Evolutionary conservation across 495 filamentous ascomycete genomes (phyloP), one percentile per base, ranked within the genome.

Genomic region (Daldinia bambusicola): DNA sequence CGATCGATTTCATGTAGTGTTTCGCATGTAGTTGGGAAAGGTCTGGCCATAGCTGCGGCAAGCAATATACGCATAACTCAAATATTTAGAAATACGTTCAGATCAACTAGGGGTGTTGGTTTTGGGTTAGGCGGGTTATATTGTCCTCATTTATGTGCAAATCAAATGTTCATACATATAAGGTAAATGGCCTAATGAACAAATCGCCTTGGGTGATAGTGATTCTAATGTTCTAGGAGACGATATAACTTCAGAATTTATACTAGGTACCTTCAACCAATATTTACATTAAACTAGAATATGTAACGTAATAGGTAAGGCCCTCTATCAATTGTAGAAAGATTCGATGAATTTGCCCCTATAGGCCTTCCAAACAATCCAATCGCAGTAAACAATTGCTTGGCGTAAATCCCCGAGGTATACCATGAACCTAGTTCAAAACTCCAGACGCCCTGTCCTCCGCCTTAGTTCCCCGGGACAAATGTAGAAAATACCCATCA

Each of bases 381-480:
- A n/a, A 20, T 48, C 0, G 3, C 43, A 22, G 43, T 20, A 9
- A 12, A 9, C 8, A 20, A 12, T 7, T 12, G 16, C 18, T 12
- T 4, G 9, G 43, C 12, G 22, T 48, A 48, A 52, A 16, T 53
- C 30, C 18, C 37, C 56, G 9, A 48, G 36, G 18, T 55, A 40
- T 50, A 57, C 40, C 52, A 18, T 30, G 6, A 12, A 50, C 32
- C 18, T 12, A 52, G 22, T 31, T 32, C 66, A 41, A 43, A 32
- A 69, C 59, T 31, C 66, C 59, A 16, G 52, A 63, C 53, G 51
- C 66, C 66, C 0, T 55, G 26, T 51, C 10, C 64, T 34, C 8
- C 18, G 30, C n/a, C 8, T 52, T 45, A 26, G 31, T 45, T 20
- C 5, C 31, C 52, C 36, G 9, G 18, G 32, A 26, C 6, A 26